Percentiles rank a stretch among this genome's conserved stretches.
These are phyloP conservation scores for Ceratocystis colombiana DNA, from an alignment of 2,329 filamentous ascomycete genomes.

Conservation along the genomic window DNA sequence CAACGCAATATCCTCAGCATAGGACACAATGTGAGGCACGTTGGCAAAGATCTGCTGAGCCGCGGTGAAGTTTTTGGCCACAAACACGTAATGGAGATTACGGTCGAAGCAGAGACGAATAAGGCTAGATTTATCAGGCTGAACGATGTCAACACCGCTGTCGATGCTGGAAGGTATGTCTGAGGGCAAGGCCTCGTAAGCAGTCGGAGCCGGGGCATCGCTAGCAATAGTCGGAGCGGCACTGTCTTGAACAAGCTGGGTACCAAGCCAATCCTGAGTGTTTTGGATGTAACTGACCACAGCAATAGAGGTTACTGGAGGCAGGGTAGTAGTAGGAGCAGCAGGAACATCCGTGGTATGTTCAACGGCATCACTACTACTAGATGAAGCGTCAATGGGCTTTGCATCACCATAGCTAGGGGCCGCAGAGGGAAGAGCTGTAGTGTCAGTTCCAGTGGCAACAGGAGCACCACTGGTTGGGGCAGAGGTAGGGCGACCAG, in stretches of 20 bases:
- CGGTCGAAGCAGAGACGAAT: constrained; percentile 80
- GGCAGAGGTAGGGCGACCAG: constrained; percentile 18
- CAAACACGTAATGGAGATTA: constrained; percentile 73
- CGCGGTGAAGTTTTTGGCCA: constrained; percentile 59
- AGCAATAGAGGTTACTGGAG: constrained; percentile 27
- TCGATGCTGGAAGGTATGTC: constrained; percentile 65
- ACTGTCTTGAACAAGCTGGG: constrained; percentile 25
- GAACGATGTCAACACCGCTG: constrained; percentile 47
- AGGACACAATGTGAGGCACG: constrained; percentile 59
- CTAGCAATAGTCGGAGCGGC: constrained; percentile 25
- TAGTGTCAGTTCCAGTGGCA: constrained; percentile 25
- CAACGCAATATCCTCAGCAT: constrained; percentile 48
- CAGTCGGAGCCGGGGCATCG: constrained; percentile 28
- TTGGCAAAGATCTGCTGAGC: constrained; percentile 77
- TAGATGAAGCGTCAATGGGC: neutral
- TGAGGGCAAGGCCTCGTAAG: constrained; percentile 48
- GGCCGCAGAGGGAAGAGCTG: constrained; percentile 1
- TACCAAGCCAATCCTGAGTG: constrained; percentile 26
- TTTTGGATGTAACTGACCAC: constrained; percentile 23
- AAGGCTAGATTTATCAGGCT: constrained; percentile 55
- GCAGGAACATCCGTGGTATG: constrained; percentile 26
- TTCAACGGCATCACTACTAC: constrained; percentile 6
- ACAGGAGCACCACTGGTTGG: constrained; percentile 22
- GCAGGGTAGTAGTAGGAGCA: constrained; percentile 25
- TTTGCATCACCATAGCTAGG: neutral